Base-by-base conservation (phyloP, 371 early-diverging fungal genomes). In the Coemansia sp. region DNA sequence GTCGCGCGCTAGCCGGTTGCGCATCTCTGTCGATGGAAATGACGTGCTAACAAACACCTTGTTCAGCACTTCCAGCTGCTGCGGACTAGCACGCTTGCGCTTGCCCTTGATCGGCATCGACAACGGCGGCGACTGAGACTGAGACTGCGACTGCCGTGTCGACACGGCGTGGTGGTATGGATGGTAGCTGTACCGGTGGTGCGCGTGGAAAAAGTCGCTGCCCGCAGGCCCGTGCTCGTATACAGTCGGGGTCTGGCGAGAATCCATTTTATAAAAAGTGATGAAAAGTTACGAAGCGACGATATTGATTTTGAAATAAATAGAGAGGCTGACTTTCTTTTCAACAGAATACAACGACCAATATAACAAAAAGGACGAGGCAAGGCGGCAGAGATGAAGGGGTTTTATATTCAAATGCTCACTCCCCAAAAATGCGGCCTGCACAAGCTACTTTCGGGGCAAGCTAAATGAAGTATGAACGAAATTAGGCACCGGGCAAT, bases 1-100 rank as follows among this genome's bases (percentile, higher is more conserved):
- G 66, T 93, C 88, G 61, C 86, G 86, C 14, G 92, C 93, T 13
- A 99, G 84, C 51, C 87, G 85, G 66, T 87, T 86, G 52, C 99
- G 88, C 65, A 91, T 81, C 60, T 90, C 90, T 6, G 90, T 90
- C 10, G 89, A 89, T 37, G 92, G 92, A 11, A 89, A 91, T 51
- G 57, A 86, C 82, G 73, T 87, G 86, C 22, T 84, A 79, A 73
- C 72, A 67, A 90, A 92, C 5, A 88, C 87, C 66, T 88, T 86
- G 83, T 90, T 90, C 34, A 92, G 82, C 29, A 89, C 83, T 6
- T 85, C 80, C 18, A 90, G 82, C 75, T 92, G 91, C 51, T 88
- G 84, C 5, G 86, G 87, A 24, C 88, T 88, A 24, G 89, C 89
- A 68, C 89, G 84, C 66, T 89, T 89, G 61, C 89, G 85, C 81